These are phyloP conservation scores for Lyophyllum atratum DNA, from an alignment of 768 basidiomycete species.

Conservation along the genomic window DNA sequence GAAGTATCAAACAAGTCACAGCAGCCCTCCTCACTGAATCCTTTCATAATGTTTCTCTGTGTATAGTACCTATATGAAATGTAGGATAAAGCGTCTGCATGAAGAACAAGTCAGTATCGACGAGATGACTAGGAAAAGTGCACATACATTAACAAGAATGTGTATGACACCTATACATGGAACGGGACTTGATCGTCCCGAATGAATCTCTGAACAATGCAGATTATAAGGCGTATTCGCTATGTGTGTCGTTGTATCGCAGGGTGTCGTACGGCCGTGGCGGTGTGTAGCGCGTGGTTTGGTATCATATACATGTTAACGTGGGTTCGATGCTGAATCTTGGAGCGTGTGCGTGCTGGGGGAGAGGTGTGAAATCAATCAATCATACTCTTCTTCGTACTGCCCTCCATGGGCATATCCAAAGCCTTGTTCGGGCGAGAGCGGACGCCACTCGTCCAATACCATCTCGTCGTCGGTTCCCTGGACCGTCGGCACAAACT, in stretches of 20 bases:
- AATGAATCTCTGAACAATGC: neutral
- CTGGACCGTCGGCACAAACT: neutral
- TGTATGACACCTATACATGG: neutral
- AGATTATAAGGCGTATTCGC: neutral
- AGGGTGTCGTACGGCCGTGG: neutral
- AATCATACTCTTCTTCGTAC: conserved; percentile 44
- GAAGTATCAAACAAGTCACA: neutral
- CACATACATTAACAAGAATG: neutral
- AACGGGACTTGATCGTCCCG: no score
- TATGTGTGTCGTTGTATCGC: neutral
- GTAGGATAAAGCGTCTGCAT: neutral
- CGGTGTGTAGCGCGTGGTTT: neutral
- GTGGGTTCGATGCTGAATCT: neutral
- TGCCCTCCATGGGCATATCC: conserved; percentile 8
- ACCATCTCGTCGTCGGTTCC: conserved; percentile 14
- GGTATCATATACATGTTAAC: neutral
- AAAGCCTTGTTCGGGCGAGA: conserved; percentile 19
- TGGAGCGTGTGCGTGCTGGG: neutral
- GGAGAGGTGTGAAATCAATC: conserved; percentile 7
- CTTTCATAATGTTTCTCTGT: neutral
- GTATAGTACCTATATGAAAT: neutral
- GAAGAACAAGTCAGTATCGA: neutral
- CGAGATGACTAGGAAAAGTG: neutral
- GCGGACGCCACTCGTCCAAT: conserved; percentile 20
- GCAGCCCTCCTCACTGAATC: neutral